These are phyloP conservation scores for Bipolaris bicolor DNA, from an alignment of 2,329 filamentous ascomycete genomes.

Conservation along the genomic window DNA sequence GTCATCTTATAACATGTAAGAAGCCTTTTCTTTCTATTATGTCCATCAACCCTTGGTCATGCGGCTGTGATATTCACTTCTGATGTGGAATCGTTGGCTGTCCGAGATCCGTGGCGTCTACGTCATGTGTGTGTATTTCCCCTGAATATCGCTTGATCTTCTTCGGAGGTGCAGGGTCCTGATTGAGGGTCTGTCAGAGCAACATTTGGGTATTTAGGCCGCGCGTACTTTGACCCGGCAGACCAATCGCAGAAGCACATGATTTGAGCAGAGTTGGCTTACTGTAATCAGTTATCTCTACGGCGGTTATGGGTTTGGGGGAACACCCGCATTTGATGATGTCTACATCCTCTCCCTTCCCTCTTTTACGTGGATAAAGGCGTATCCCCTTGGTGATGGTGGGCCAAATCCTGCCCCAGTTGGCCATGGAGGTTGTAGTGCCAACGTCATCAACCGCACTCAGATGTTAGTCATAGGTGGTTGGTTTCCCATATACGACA, in stretches of 20 bases:
- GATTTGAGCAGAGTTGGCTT: neutral
- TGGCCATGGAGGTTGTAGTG: constrained; percentile 62
- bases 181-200: neutral
- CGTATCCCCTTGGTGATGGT: constrained; percentile 53
- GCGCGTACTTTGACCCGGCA: neutral
- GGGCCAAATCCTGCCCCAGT: constrained; percentile 40
- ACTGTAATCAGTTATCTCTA: constrained; percentile 61
- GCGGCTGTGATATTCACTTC: neutral
- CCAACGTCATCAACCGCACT: constrained; percentile 61
- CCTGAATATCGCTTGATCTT: neutral
- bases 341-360: constrained; percentile 67
- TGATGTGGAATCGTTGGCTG: neutral
- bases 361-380: constrained; percentile 68
- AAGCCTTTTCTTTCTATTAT: neutral
- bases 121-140: neutral
- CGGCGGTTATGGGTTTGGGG: constrained; percentile 61
- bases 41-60: neutral
- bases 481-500: constrained; percentile 54
- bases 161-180: neutral
- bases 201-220: neutral
- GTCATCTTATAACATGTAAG: constrained; percentile 70
- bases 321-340: constrained; percentile 64
- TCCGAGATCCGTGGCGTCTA: neutral
- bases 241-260: neutral
- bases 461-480: constrained; percentile 71